Evolutionary conservation across 1,284 basidiomycete species (phyloP).

Genomic region (Leccinum subrobustum): DNA sequence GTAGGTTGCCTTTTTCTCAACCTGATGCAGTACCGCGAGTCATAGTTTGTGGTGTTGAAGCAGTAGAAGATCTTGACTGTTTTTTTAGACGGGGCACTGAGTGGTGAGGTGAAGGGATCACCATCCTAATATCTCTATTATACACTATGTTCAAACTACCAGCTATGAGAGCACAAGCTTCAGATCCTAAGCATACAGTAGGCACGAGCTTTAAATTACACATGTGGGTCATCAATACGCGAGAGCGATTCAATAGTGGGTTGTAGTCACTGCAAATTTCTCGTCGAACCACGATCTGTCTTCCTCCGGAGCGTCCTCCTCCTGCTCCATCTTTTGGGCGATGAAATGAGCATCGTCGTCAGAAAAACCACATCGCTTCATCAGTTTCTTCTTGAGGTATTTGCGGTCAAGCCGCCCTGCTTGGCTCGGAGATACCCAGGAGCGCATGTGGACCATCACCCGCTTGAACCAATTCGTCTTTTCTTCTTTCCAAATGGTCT

Average conservation of each 20-base stretch:
- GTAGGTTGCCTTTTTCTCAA: not conserved
- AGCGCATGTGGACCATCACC: conserved; percentile 28
- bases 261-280: conserved; percentile 17
- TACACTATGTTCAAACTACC: conserved; percentile 1
- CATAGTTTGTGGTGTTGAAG: not conserved
- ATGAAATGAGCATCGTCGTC: conserved; percentile 20
- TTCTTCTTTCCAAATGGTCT: conserved; percentile 26
- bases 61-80: not conserved
- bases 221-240: not conserved
- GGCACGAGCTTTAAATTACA: not conserved
- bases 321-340: conserved; percentile 22
- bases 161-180: not conserved
- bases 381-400: conserved; percentile 21
- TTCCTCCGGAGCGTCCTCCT: conserved; percentile 12
- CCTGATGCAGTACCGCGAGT: too few species aligned
- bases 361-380: conserved; percentile 28
- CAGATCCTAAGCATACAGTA: not conserved
- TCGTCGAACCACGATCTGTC: conserved; percentile 23
- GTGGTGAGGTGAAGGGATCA: not conserved
- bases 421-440: conserved; percentile 20
- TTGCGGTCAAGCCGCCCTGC: conserved; percentile 8
- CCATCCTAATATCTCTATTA: not conserved
- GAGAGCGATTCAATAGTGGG: not conserved
- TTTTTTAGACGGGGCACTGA: not conserved
- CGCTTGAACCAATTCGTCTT: conserved; percentile 29